These are phyloP conservation scores for Solanum pinnatisectum DNA, from an alignment of 257 asterid species.

Conservation along the genomic window DNA sequence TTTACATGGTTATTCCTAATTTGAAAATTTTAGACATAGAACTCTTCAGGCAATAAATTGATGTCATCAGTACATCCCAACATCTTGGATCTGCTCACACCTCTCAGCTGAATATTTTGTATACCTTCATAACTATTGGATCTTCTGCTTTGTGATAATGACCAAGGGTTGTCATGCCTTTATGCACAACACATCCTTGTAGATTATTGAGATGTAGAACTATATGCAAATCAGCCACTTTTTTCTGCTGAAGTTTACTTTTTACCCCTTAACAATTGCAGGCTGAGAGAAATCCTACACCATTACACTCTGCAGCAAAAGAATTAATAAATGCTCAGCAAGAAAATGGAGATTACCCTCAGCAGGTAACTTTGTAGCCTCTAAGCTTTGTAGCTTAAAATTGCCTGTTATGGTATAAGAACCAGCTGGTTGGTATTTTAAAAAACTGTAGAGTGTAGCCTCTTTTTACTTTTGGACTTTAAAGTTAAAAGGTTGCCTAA, in stretches of 20 bases:
- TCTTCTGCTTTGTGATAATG: background rate
- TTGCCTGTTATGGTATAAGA: background rate
- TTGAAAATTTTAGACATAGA: background rate
- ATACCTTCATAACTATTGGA: background rate
- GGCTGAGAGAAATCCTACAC: slow-evolving; percentile 80
- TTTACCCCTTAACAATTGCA: slow-evolving; percentile 24
- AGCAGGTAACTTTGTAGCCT: slow-evolving; percentile 46
- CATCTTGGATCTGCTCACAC: background rate
- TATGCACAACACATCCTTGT: background rate
- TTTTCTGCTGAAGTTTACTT: background rate
- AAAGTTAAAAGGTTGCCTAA: background rate
- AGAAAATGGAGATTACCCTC: slow-evolving; percentile 94
- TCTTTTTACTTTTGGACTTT: background rate
- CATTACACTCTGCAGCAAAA: slow-evolving; percentile 84
- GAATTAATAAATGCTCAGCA: slow-evolving; percentile 70
- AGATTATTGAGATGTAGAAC: background rate
- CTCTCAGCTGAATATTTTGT: background rate
- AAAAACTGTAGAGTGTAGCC: background rate
- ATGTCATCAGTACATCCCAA: background rate
- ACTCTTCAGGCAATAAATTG: background rate
- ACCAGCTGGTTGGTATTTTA: background rate
- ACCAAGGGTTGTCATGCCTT: background rate
- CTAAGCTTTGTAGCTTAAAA: background rate
- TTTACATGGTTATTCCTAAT: background rate
- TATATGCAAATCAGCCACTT: background rate